Conservation (phyloP, 2,329 filamentous ascomycete genomes). For the Xylariaceae sp. region DNA sequence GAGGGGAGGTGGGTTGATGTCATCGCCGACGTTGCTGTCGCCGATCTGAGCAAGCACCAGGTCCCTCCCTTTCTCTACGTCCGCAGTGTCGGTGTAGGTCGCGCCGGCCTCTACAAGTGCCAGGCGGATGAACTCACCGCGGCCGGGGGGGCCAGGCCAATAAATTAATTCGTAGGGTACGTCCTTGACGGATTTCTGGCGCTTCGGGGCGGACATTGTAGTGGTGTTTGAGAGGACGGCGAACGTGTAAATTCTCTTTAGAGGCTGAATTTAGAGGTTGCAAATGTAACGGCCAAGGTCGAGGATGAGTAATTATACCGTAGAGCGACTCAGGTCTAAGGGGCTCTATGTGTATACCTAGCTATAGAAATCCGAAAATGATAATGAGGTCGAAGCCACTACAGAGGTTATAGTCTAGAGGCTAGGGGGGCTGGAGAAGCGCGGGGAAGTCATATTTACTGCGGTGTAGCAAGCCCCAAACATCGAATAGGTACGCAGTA, state of each 20-base stretch:
- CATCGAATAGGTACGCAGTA: too few species aligned
- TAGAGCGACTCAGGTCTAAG: too few species aligned
- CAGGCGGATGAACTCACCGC: conserved; percentile 76
- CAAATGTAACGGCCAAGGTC: too few species aligned
- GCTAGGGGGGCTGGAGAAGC: too few species aligned
- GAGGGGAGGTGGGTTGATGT: conserved; percentile 66
- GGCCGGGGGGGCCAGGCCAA: conserved; percentile 74
- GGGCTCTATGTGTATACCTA: too few species aligned
- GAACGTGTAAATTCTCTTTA: not conserved
- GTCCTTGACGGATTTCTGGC: conserved; percentile 51
- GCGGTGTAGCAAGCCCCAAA: too few species aligned
- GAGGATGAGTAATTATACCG: too few species aligned
- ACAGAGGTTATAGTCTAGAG: too few species aligned
- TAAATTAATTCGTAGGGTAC: conserved; percentile 70
- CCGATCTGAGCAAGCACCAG: conserved; percentile 56
- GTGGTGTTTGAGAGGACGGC: not conserved
- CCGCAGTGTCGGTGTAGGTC: conserved; percentile 66
- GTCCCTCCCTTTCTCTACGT: conserved; percentile 55
- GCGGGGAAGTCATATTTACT: too few species aligned
- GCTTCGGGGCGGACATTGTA: conserved; percentile 41
- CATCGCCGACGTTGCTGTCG: conserved; percentile 53
- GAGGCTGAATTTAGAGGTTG: too few species aligned
- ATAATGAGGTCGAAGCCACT: too few species aligned
- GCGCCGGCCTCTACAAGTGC: conserved; percentile 71
- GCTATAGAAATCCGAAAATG: too few species aligned